Base-by-base conservation (phyloP, 192 early-diverging fungal species). In the Gonapodya prolifera region DNA sequence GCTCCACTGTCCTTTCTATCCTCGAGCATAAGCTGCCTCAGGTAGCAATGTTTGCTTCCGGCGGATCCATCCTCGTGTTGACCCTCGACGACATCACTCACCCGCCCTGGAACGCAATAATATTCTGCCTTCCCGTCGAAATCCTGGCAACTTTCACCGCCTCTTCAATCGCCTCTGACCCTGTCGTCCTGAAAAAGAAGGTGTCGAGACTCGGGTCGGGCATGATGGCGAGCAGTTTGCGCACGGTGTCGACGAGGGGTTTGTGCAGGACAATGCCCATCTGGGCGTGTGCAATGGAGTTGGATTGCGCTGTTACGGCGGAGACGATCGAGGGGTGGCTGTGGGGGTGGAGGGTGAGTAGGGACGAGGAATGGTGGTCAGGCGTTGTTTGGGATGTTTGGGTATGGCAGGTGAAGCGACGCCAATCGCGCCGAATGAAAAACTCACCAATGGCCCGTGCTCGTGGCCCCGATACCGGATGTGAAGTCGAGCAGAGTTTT, bases 101-200 rank as follows among this genome's bases (percentile, higher is more conserved):
- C n/a, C n/a, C 81, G 33, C 83, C 83, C 77, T 80, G 81, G 35
- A 84, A 84, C 1, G 83, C 83, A 34, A 84, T 84, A 36, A 84
- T 75, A 35, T 84, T 84, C 23, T 84, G 83, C 69, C 81, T 82
- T 77, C 83, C 83, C n/a, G 83, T 84, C n/a, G 83, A 80, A 16
- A 81, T 78, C 71, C 83, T 75, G 2, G 83, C 83, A 1, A 84
- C 30, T 74, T 84, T 84, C 35, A 84, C 69, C 16, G 82, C 81
- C 1, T 80, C 80, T 69, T 84, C 83, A 29, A 84, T 82, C 33
- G 83, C 83, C 69, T 84, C 83, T 2, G 83, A 80, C 31, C 83
- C 83, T 70, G 83, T 81, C 33, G 82, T 84, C 81, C 78, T 78
- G 36, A 83, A 83, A 45, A 84, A 84, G 35, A 84, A 82, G 0